Conservation (phyloP, 2,329 filamentous ascomycete genomes). For the Graphilbum ipis-grandicollis region DNA sequence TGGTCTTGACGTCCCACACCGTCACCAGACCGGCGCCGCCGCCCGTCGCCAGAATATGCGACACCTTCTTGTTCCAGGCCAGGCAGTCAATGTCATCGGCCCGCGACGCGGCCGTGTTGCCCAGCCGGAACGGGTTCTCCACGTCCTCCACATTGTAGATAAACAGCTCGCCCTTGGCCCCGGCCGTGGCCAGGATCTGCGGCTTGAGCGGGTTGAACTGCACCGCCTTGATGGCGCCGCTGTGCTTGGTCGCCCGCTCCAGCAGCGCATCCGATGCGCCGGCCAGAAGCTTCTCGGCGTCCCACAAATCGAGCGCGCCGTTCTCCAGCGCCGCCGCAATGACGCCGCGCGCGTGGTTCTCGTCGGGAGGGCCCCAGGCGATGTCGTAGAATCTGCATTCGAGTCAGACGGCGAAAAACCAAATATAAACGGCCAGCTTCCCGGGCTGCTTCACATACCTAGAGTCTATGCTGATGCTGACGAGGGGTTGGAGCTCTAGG, state of each 20-base stretch:
- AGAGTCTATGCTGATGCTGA: slow-evolving; percentile 72
- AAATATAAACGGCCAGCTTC: too few species aligned
- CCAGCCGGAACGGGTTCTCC: slow-evolving; percentile 72
- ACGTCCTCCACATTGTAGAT: slow-evolving; percentile 90
- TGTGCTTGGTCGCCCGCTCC: slow-evolving; percentile 77
- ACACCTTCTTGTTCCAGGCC: slow-evolving; percentile 96
- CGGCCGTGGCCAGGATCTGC: slow-evolving; percentile 81
- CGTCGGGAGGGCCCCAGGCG: slow-evolving; percentile 74
- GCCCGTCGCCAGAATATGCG: slow-evolving; percentile 89
- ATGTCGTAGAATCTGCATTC: slow-evolving; percentile 89
- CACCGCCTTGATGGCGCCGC: slow-evolving; percentile 77
- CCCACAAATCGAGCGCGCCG: slow-evolving; percentile 84
- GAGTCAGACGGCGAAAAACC: neutral
- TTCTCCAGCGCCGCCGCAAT: slow-evolving; percentile 93
- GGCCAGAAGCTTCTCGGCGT: slow-evolving; percentile 51
- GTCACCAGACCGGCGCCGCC: slow-evolving; percentile 89
- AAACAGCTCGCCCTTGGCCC: slow-evolving; percentile 88
- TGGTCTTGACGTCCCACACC: slow-evolving; percentile 95
- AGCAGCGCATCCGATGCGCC: slow-evolving; percentile 57
- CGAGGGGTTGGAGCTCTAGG: slow-evolving; percentile 71
- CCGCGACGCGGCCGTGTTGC: slow-evolving; percentile 61
- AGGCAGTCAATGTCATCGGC: slow-evolving; percentile 92
- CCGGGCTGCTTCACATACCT: slow-evolving; percentile 37
- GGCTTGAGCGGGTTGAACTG: slow-evolving; percentile 92
- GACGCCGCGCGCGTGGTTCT: slow-evolving; percentile 65